A percentile compares a stretch with the other conserved stretches of the same genome.
Evolutionary conservation across 176 grass and related monocot genomes (phyloP).

Genomic region (Triticum monococcum): DNA sequence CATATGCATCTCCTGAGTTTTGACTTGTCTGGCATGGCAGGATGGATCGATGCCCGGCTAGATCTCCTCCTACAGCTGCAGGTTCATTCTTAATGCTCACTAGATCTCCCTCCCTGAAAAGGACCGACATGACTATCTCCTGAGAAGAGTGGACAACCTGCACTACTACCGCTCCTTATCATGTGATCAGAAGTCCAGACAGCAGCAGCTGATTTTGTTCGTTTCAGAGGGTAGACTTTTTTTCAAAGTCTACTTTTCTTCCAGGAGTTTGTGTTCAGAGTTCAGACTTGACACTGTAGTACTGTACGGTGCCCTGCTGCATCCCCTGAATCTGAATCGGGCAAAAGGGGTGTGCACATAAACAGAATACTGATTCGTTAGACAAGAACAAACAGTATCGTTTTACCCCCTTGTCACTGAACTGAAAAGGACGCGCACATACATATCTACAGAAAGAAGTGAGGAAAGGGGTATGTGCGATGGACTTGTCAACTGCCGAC

Average conservation of each 20-base stretch:
- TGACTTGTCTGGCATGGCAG: constrained; percentile 1
- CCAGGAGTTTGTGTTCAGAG: background rate
- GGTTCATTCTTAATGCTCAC: constrained; percentile 1
- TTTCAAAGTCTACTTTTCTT: background rate
- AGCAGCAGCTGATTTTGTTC: constrained; percentile 10
- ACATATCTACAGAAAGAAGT: no score
- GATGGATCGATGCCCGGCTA: background rate
- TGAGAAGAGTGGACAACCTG: background rate
- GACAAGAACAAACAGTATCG: background rate
- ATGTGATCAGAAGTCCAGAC: constrained; percentile 1
- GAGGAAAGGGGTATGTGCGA: no score
- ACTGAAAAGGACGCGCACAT: background rate
- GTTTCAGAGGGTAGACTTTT: constrained; percentile 18
- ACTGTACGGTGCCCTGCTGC: background rate
- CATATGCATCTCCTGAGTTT: background rate
- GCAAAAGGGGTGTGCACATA: no score
- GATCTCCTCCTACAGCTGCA: background rate
- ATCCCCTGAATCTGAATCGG: no score
- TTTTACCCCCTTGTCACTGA: background rate
- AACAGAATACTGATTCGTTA: background rate
- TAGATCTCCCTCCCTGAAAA: constrained; percentile 24
- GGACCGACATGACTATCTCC: constrained; percentile 31
- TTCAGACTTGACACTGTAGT: background rate
- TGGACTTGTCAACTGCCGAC: constrained; percentile 3
- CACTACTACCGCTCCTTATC: background rate